Conservation (phyloP, 129 eudicot genomes). For the Cynara cardunculus region DNA sequence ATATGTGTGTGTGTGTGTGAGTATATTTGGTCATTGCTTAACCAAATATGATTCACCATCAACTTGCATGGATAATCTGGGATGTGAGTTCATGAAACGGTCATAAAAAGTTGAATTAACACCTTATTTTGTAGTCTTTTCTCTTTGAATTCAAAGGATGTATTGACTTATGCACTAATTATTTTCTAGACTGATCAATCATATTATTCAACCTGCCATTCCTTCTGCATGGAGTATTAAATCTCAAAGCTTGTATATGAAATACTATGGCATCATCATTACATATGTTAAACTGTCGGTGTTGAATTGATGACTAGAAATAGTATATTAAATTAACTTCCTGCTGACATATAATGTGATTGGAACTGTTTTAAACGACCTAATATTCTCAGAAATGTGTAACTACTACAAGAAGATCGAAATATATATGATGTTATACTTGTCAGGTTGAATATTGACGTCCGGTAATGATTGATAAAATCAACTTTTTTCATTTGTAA, state of each 20-base stretch:
- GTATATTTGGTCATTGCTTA: too few species aligned
- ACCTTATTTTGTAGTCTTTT: too few species aligned
- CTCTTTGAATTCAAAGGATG: too few species aligned
- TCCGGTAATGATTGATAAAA: not conserved
- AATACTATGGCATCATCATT: not conserved
- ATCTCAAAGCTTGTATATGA: not conserved
- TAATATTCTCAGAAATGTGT: not conserved
- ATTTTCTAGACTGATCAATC: not conserved
- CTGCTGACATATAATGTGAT: not conserved
- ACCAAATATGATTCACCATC: too few species aligned
- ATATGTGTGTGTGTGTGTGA: too few species aligned
- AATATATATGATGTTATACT: not conserved
- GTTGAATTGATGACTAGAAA: too few species aligned
- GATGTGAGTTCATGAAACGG: too few species aligned
- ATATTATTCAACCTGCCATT: not conserved
- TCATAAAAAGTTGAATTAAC: too few species aligned
- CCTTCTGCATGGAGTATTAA: not conserved
- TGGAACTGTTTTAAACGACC: not conserved
- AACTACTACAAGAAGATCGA: slow-evolving; percentile 1
- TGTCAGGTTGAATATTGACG: not conserved
- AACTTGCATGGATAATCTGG: too few species aligned
- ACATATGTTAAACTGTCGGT: too few species aligned
- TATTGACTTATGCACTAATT: not conserved
- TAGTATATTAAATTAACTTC: not conserved
- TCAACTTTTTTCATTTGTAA: not conserved